Evolutionary conservation across 805 yeast species (phyloP), one percentile per base, ranked within the genome.

Genomic region (Millerozyma miso): DNA sequence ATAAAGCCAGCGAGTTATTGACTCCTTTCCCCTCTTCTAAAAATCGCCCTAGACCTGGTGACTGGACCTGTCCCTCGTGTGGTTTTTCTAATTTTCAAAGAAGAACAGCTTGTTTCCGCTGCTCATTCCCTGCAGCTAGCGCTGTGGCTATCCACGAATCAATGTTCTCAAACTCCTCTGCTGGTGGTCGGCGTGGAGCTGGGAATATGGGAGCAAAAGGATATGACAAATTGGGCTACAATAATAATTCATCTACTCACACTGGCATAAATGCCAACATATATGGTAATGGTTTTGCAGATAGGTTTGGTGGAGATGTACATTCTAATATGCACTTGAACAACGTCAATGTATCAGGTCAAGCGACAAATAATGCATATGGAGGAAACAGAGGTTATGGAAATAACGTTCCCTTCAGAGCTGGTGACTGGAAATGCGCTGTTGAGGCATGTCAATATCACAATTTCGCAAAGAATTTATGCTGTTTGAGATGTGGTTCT

Each of bases 11-110:
- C 51, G 95, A 85, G 33, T 76, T 90, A 35, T 68, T 90, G 46
- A 76, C 87, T 0, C 88, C 95, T 3, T 90, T 90, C 65, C 96
- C 97, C 13, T 80, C 84, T 23, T 85, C 88, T 51, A 78, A 79
- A 47, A 89, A 90, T 63, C 75, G 93, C 54, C 96, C 96, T 17
- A 74, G 97, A 57, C 97, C 97, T 0, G 97, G 97, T 16, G 97
- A 90, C 60, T 90, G 97, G 97, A 87, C 86, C n/a, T 90, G 97
- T 63, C 96, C 96, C 19, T 82, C 90, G 4, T 90, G 97, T 71
- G 96, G 97, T 1, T 90, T 90, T 56, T 86, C 95, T 18, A 90
- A 90, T 63, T 90, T 90, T 66, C 97, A 90, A 65, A 78, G 97
- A 55, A 77, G 97, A 63, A 85, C 95, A 2, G 95, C 95, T 2